phyloP scores from a whole-genome alignment of 495 filamentous ascomycete genomes.

The Xylaria intraflava region DNA sequence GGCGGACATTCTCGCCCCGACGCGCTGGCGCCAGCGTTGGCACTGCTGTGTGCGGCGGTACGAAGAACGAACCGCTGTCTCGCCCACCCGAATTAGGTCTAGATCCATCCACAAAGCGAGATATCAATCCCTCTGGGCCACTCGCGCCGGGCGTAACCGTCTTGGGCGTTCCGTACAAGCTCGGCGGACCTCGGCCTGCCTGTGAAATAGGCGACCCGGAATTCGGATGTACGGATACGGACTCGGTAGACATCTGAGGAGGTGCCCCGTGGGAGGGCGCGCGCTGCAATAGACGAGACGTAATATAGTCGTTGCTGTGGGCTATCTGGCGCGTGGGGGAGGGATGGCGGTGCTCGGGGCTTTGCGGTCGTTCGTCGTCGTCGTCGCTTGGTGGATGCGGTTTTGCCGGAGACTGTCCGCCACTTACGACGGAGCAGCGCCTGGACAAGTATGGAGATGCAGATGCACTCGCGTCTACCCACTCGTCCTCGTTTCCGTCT shows the following conservation, averaged over 20 bases:
- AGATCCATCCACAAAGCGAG: constrained; percentile 45
- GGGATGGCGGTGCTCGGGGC: constrained; percentile 17
- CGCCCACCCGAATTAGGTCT: constrained; percentile 26
- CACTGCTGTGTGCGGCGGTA: constrained; percentile 7
- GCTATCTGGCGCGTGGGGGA: constrained; percentile 24
- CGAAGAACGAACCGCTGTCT: constrained; percentile 25
- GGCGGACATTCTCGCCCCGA: constrained; percentile 20
- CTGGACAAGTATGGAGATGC: constrained; percentile 49
- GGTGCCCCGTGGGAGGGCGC: constrained; percentile 49
- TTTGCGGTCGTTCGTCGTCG: constrained; percentile 15
- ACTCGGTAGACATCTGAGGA: constrained; percentile 54
- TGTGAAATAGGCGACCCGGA: constrained; percentile 38
- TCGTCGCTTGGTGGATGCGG: constrained; percentile 6
- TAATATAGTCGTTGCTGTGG: constrained; percentile 44
- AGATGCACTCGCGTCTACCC: constrained; percentile 51
- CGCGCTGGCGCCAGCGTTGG: constrained; percentile 9
- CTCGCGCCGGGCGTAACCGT: constrained; percentile 34
- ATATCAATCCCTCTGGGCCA: constrained; percentile 42
- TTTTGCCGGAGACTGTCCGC: constrained; percentile 28
- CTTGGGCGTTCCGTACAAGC: constrained; percentile 35
- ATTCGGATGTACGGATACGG: constrained; percentile 40
- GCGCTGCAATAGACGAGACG: constrained; percentile 52
- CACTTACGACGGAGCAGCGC: constrained; percentile 38
- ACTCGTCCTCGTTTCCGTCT: constrained; percentile 44
- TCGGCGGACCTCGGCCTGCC: constrained; percentile 29